phyloP scores from a whole-genome alignment of 2,329 filamentous ascomycete species.

The Bipolaris sorokiniana region DNA sequence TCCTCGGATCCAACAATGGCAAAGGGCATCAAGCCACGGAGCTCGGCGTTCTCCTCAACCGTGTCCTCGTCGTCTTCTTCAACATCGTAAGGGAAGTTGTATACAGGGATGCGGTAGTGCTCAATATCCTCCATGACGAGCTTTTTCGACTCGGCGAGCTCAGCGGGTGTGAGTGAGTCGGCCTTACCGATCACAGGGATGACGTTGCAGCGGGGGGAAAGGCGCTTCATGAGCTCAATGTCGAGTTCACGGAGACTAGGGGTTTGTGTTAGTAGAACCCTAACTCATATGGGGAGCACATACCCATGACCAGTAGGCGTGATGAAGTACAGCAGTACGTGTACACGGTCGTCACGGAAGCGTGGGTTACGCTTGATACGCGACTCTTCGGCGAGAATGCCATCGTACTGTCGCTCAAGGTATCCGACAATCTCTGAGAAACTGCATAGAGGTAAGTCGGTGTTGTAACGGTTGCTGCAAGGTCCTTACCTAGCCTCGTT shows the following conservation, averaged over 20 bases:
- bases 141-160: constrained; percentile 99
- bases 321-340: constrained; percentile 99
- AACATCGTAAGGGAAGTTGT: constrained; percentile 99
- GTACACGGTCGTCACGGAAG: constrained; percentile 98
- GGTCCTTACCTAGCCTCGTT: constrained; percentile 86
- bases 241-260: constrained; percentile 92
- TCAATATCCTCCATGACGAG: constrained; percentile 99
- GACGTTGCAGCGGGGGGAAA: constrained; percentile 97
- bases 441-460: constrained; percentile 57
- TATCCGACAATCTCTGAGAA: constrained; percentile 98
- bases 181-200: constrained; percentile 99
- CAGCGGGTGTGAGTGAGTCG: constrained; percentile 93
- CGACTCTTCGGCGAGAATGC: constrained; percentile 98
- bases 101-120: constrained; percentile 98
- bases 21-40: constrained; percentile 97
- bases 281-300: constrained; percentile 37
- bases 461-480: not conserved
- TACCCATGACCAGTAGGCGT: constrained; percentile 95
- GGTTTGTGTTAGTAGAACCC: constrained; percentile 22
- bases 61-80: constrained; percentile 99
- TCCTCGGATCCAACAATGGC: constrained; percentile 98
- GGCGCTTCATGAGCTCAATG: constrained; percentile 99
- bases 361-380: constrained; percentile 99
- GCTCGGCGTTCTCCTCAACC: constrained; percentile 97
- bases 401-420: constrained; percentile 98